These are phyloP conservation scores for Ziziphus jujuba DNA, from an alignment of 306 rosid genomes.

Conservation along the genomic window DNA sequence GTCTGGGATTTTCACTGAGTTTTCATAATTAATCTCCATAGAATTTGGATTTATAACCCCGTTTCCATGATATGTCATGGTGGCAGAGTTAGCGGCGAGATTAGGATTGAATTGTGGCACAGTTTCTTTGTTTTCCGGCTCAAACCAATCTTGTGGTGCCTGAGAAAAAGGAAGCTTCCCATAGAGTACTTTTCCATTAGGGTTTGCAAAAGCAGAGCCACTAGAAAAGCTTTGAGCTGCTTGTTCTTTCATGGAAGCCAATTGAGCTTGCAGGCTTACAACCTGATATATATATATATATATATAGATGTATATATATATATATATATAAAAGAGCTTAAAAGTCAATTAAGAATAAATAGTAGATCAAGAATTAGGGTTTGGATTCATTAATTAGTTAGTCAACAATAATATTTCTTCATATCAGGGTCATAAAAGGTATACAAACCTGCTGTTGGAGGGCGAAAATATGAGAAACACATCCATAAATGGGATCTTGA, in stretches of 20 bases:
- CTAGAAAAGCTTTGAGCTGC: slow-evolving; percentile 53
- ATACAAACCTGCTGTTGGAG: slow-evolving; percentile 44
- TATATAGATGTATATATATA: too few species aligned
- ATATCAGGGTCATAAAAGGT: too few species aligned
- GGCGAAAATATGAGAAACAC: slow-evolving; percentile 93
- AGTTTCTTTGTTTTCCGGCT: slow-evolving; percentile 38
- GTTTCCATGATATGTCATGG: slow-evolving; percentile 42
- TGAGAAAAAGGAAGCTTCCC: slow-evolving; percentile 33
- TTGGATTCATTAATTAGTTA: background rate
- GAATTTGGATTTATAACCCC: slow-evolving; percentile 41
- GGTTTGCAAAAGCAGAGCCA: slow-evolving; percentile 48
- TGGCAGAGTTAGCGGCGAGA: slow-evolving; percentile 28
- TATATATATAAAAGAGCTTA: slow-evolving; percentile 9
- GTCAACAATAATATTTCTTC: too few species aligned
- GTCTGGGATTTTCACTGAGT: slow-evolving; percentile 40
- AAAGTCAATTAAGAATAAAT: slow-evolving; percentile 6
- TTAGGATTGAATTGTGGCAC: slow-evolving; percentile 41
- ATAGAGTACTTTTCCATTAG: slow-evolving; percentile 49
- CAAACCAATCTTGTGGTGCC: slow-evolving; percentile 55
- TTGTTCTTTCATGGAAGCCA: slow-evolving; percentile 81
- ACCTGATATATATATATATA: too few species aligned
- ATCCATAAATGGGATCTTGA: slow-evolving; percentile 96
- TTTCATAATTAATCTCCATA: slow-evolving; percentile 43
- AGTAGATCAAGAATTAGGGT: background rate
- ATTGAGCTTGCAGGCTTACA: slow-evolving; percentile 83